phyloP scores from a whole-genome alignment of 495 filamentous ascomycete species.

The Parathielavia hyrcaniae region DNA sequence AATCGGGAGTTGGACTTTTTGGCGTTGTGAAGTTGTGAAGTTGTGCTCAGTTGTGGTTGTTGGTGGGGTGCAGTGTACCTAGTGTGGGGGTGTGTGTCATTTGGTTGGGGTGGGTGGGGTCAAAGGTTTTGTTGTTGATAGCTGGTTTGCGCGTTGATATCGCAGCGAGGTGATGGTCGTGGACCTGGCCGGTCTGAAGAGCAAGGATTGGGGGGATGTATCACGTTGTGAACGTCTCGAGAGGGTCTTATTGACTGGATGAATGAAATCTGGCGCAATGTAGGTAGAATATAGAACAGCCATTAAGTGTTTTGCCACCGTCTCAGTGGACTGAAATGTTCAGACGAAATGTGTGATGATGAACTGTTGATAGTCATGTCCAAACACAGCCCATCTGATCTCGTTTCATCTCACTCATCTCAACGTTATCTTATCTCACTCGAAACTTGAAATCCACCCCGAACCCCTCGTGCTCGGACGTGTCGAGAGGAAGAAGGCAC shows the following conservation, averaged over 20 bases:
- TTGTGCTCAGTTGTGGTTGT: not conserved
- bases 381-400: too few species aligned
- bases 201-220: not conserved
- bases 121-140: too few species aligned
- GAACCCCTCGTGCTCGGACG: not conserved
- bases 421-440: slow-evolving; percentile 5
- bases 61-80: not conserved
- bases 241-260: too few species aligned
- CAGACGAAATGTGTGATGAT: too few species aligned
- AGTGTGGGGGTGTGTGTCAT: not conserved
- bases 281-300: too few species aligned
- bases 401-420: too few species aligned
- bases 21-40: not conserved
- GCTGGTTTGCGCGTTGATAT: not conserved
- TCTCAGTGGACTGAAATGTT: too few species aligned
- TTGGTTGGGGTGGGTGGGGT: too few species aligned
- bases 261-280: too few species aligned
- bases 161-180: not conserved
- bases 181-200: not conserved
- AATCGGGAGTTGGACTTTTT: slow-evolving; percentile 13
- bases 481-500: slow-evolving; percentile 8
- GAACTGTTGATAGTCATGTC: too few species aligned
- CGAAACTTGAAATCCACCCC: not conserved
- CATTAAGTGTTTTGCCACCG: too few species aligned
- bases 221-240: too few species aligned